Percentiles rank a stretch among this genome's conserved stretches.
Evolutionary conservation across 2,329 filamentous ascomycete species (phyloP).

Genomic region (Blastomyces gilchristii): DNA sequence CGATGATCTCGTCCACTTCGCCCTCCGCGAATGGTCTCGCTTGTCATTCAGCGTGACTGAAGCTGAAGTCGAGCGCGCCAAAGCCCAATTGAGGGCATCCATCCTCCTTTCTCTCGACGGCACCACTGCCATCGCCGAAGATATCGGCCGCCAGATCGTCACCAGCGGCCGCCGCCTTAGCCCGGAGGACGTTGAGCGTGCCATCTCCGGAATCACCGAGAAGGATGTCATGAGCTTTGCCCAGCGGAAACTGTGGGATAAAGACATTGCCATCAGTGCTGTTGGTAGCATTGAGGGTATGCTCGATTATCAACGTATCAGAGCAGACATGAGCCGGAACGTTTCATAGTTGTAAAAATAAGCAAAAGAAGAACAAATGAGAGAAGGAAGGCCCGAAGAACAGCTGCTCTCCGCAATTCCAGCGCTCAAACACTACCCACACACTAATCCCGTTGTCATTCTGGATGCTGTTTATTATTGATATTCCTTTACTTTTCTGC

Average conservation of each 20-base stretch:
- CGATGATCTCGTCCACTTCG: slow-evolving; percentile 96
- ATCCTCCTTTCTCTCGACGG: slow-evolving; percentile 95
- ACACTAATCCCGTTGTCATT: not conserved
- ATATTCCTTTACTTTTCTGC: not conserved
- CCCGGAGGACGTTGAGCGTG: slow-evolving; percentile 88
- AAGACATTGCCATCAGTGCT: slow-evolving; percentile 86
- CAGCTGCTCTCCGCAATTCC: not conserved
- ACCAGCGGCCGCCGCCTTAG: slow-evolving; percentile 87
- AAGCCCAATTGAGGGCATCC: slow-evolving; percentile 97
- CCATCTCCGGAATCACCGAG: slow-evolving; percentile 78
- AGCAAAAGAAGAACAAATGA: not conserved
- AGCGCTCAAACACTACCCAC: not conserved
- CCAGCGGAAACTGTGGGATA: slow-evolving; percentile 91
- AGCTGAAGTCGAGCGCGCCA: slow-evolving; percentile 93
- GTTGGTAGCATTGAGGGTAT: slow-evolving; percentile 85
- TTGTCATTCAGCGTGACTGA: slow-evolving; percentile 79
- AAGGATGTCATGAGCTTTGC: slow-evolving; percentile 98
- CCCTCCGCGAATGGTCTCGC: slow-evolving; percentile 95
- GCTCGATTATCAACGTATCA: slow-evolving; percentile 43
- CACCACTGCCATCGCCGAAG: slow-evolving; percentile 93
- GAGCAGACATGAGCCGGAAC: slow-evolving; percentile 82
- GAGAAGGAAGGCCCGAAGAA: not conserved
- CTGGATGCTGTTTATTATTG: slow-evolving; percentile 6
- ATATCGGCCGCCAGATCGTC: slow-evolving; percentile 96
- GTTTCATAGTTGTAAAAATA: slow-evolving; percentile 22